Conservation (phyloP, 495 filamentous ascomycete genomes). For the Penicillium dipodomyicola region DNA sequence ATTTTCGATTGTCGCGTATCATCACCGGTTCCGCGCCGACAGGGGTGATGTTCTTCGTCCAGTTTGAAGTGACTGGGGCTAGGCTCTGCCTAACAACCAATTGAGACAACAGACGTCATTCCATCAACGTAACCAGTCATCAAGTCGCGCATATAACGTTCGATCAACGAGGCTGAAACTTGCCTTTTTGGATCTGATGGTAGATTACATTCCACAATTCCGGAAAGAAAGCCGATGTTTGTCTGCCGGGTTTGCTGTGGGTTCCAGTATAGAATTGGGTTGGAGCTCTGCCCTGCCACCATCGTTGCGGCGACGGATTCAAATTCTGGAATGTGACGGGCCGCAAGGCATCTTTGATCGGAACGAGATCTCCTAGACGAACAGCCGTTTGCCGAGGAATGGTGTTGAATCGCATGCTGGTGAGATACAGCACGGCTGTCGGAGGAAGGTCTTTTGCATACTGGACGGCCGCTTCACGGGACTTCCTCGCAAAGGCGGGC, state of each 20-base stretch:
- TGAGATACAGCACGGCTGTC: slow-evolving; percentile 62
- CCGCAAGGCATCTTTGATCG: slow-evolving; percentile 30
- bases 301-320: slow-evolving; percentile 33
- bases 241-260: slow-evolving; percentile 36
- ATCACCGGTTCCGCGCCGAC: no score
- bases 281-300: slow-evolving; percentile 32
- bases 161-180: not conserved
- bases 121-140: not conserved
- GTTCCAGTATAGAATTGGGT: slow-evolving; percentile 36
- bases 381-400: slow-evolving; percentile 42
- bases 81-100: not conserved
- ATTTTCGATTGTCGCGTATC: not conserved
- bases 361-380: slow-evolving; percentile 38
- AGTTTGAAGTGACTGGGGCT: not conserved
- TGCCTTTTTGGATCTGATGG: slow-evolving; percentile 34
- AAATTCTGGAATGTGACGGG: slow-evolving; percentile 43
- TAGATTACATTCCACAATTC: slow-evolving; percentile 44
- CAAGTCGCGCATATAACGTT: not conserved
- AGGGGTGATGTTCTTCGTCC: no score
- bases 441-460: slow-evolving; percentile 63
- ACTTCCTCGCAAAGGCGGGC: slow-evolving; percentile 66
- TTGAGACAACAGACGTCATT: not conserved
- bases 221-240: slow-evolving; percentile 42
- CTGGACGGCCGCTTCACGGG: slow-evolving; percentile 60
- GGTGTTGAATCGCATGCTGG: slow-evolving; percentile 62